Base-by-base conservation (phyloP, 176 grass and related monocot species). In the Stipa capillata region DNA sequence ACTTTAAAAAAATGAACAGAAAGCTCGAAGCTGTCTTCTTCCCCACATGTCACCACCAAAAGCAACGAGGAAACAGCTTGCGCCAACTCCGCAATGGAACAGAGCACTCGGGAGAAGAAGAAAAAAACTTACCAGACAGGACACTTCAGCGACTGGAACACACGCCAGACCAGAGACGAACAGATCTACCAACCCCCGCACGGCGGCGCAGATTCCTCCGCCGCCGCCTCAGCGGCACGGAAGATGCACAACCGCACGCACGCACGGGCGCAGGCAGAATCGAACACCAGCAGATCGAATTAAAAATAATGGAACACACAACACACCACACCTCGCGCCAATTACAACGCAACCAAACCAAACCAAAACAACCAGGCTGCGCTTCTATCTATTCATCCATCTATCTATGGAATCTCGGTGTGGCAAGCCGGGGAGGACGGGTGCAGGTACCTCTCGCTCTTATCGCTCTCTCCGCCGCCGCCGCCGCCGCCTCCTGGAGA, bases 111-210 rank as follows among this genome's bases (percentile, higher is more conserved):
- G 15, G 31, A 25, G 10, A 61, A 57, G 2, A 29, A 18, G 24
- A 43, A 54, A 60, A 80, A 41, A 28, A 68, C 76, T 29, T 23
- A 20, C 34, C n/a, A 33, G 71, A 50, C 33, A 58, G 40, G 16
- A 34, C 55, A 31, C 34, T 35, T 17, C 73, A 36, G 64, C 32
- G 41, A 64, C 66, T 24, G 18, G 33, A 54, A 77, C 71, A 48
- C 33, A 43, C 24, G 34, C 32, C 34, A 52, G 7, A 57, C 2
- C 59, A 49, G 33, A 10, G 73, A 84, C 57, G 82, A 89, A 81
- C 82, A 89, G 87, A 89, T 89, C 87, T 89, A 89, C 63, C 82
- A 39, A 81, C 50, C 81, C 34, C 39, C 44, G 27, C 76, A 62
- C 70, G 68, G 81, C 81, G 27, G 69, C 35, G 61, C 45, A 60